Evolutionary conservation across 1,139 yeast genomes (phyloP).

Genomic region (Hyphopichia burtonii): DNA sequence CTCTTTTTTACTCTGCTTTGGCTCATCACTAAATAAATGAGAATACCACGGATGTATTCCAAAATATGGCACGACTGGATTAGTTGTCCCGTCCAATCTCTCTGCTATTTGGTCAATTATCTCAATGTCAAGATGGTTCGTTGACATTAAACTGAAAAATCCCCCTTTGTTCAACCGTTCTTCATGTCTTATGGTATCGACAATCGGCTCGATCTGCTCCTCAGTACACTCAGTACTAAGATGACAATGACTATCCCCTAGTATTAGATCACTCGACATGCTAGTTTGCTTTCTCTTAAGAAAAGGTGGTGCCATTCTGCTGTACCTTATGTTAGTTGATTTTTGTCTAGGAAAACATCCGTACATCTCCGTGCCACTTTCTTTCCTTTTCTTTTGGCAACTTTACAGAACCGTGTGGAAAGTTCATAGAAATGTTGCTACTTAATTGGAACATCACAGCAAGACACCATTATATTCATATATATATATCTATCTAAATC

Average conservation of each 20-base stretch:
- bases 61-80: constrained; percentile 54
- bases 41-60: constrained; percentile 94
- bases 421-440: background rate
- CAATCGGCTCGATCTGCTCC: constrained; percentile 4
- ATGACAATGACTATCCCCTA: constrained; percentile 66
- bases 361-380: background rate
- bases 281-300: background rate
- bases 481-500: background rate
- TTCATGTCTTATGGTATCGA: constrained; percentile 23
- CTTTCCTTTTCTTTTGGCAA: background rate
- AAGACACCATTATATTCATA: background rate
- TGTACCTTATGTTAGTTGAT: no score
- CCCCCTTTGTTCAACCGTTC: constrained; percentile 24
- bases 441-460: background rate
- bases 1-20: constrained; percentile 18
- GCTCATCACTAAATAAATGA: constrained; percentile 52
- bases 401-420: constrained; percentile 1
- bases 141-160: constrained; percentile 48
- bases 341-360: background rate
- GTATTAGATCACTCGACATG: background rate
- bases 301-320: background rate
- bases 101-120: constrained; percentile 32
- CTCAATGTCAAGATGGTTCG: constrained; percentile 51
- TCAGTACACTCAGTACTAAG: constrained; percentile 14
- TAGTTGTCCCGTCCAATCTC: constrained; percentile 11